phyloP scores from a whole-genome alignment of 1,284 basidiomycete species.

The Pholiota adiposa region DNA sequence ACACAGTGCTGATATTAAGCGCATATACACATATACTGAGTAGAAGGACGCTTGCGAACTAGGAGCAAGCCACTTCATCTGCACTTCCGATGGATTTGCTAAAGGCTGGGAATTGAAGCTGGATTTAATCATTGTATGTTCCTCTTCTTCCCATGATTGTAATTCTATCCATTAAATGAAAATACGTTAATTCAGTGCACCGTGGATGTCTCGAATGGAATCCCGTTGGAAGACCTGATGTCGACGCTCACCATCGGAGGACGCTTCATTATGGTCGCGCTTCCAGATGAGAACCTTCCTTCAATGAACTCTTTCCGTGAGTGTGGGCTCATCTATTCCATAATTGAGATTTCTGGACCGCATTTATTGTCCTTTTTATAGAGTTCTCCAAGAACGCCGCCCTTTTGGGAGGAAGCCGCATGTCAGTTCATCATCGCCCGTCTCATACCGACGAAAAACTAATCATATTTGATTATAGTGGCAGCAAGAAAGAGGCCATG shows the following conservation, averaged over 20 bases:
- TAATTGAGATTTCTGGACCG: neutral
- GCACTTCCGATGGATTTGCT: slow-evolving; percentile 47
- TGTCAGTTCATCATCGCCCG: slow-evolving; percentile 21
- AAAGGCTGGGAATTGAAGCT: slow-evolving; percentile 48
- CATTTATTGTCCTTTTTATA: slow-evolving; percentile 7
- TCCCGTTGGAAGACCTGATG: slow-evolving; percentile 40
- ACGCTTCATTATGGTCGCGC: slow-evolving; percentile 34
- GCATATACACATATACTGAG: slow-evolving; percentile 39
- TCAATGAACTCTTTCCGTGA: slow-evolving; percentile 23
- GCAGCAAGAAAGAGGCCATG: slow-evolving; percentile 49
- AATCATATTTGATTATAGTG: slow-evolving; percentile 38
- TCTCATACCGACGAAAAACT: neutral
- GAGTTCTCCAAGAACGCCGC: slow-evolving; percentile 26
- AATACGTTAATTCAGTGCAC: slow-evolving; percentile 47
- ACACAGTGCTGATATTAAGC: no score
- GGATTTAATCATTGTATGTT: slow-evolving; percentile 67
- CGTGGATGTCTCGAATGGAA: slow-evolving; percentile 57
- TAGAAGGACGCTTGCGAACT: slow-evolving; percentile 66
- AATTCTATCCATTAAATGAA: no score
- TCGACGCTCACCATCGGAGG: slow-evolving; percentile 28
- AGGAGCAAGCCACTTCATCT: slow-evolving; percentile 59
- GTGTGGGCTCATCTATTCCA: neutral
- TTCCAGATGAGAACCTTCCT: slow-evolving; percentile 34
- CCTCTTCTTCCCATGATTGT: slow-evolving; percentile 19
- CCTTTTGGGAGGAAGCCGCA: slow-evolving; percentile 31